phyloP scores from a whole-genome alignment of 495 filamentous ascomycete species.

The Cryomyces minteri region DNA sequence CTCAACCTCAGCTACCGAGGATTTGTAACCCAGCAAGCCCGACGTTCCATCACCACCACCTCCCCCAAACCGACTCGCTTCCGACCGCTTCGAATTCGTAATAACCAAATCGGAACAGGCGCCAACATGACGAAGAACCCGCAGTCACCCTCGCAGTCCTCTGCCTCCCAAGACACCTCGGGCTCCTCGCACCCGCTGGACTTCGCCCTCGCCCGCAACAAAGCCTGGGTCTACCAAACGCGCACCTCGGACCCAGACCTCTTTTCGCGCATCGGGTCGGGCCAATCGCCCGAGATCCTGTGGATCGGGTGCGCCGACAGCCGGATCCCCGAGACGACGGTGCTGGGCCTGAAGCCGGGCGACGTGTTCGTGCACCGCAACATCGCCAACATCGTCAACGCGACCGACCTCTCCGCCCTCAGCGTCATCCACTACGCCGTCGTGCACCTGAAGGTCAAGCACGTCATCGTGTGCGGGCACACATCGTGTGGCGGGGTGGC shows the following conservation, averaged over 20 bases:
- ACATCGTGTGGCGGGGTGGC: constrained; percentile 61
- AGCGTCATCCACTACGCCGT: constrained; percentile 80
- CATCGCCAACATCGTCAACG: constrained; percentile 75
- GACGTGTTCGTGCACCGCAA: constrained; percentile 91
- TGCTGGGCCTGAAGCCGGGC: constrained; percentile 63
- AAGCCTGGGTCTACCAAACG: constrained; percentile 50
- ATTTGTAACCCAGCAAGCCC: too few species aligned
- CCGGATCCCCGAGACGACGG: constrained; percentile 71
- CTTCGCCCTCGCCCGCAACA: constrained; percentile 43
- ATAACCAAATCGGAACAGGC: too few species aligned
- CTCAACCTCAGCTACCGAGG: too few species aligned
- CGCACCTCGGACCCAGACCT: constrained; percentile 47
- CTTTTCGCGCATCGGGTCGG: constrained; percentile 47
- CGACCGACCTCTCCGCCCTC: constrained; percentile 55
- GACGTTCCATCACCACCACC: too few species aligned
- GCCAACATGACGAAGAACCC: too few species aligned
- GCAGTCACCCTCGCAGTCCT: too few species aligned
- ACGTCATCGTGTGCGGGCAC: constrained; percentile 75
- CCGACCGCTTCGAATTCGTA: too few species aligned
- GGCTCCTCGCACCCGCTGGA: constrained; percentile 12
- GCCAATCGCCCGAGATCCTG: constrained; percentile 61
- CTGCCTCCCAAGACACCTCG: too few species aligned
- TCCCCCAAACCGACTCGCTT: too few species aligned
- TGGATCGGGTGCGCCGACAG: constrained; percentile 91
- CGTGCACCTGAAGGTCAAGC: constrained; percentile 51